Evolutionary conservation across 805 yeast genomes (phyloP).

Genomic region (Lipomyces yamanashiensis): DNA sequence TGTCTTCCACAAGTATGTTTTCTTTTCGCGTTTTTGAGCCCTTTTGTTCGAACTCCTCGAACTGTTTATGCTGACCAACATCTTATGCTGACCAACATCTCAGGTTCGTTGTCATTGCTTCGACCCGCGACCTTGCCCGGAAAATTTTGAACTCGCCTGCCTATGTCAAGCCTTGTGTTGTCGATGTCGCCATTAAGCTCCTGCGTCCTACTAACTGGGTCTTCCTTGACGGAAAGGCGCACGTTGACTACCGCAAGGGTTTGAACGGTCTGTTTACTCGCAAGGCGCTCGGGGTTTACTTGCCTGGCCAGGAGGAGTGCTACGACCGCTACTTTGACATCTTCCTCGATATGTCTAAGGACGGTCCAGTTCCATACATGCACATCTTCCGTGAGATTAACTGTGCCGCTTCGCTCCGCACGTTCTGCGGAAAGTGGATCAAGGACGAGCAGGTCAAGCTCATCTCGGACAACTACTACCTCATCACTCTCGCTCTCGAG

Average conservation of each 20-base stretch:
- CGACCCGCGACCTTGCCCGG: slow-evolving; percentile 84
- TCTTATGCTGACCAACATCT: neutral
- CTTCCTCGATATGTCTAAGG: slow-evolving; percentile 61
- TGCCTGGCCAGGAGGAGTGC: slow-evolving; percentile 81
- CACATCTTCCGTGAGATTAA: slow-evolving; percentile 92
- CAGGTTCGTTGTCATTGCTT: slow-evolving; percentile 88
- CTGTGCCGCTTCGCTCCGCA: slow-evolving; percentile 90
- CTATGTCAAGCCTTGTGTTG: slow-evolving; percentile 96
- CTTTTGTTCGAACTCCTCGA: neutral
- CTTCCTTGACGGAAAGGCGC: slow-evolving; percentile 93
- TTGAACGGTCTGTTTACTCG: slow-evolving; percentile 88
- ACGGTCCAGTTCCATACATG: slow-evolving; percentile 76
- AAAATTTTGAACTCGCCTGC: slow-evolving; percentile 83
- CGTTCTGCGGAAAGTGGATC: slow-evolving; percentile 95
- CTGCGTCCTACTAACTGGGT: slow-evolving; percentile 98
- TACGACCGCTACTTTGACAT: slow-evolving; percentile 80
- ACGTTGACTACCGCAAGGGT: slow-evolving; percentile 88
- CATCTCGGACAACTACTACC: slow-evolving; percentile 90
- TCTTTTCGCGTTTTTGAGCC: slow-evolving; percentile 1
- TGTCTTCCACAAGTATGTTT: slow-evolving; percentile 79
- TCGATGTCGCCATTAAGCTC: slow-evolving; percentile 93
- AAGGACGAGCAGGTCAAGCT: slow-evolving; percentile 86
- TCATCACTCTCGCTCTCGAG: slow-evolving; percentile 94
- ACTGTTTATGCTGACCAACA: neutral
- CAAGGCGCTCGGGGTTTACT: slow-evolving; percentile 77